These are phyloP conservation scores for Vigna mungo DNA, from an alignment of 306 rosid genomes.

Conservation along the genomic window DNA sequence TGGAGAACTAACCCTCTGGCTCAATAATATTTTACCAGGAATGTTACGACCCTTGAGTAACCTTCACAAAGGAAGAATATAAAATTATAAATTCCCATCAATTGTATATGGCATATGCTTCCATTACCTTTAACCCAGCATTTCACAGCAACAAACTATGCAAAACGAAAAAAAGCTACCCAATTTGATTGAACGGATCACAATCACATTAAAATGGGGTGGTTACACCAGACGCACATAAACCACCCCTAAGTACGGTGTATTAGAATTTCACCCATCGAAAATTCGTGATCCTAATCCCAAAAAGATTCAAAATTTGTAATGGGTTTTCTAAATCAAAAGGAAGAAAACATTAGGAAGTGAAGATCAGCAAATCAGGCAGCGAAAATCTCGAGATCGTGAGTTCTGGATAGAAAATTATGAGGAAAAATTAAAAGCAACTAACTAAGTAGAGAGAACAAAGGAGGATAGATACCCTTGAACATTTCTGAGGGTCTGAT, in stretches of 20 bases:
- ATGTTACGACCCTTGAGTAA: conserved; percentile 93
- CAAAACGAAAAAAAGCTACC: conserved; percentile 11
- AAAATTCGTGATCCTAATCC: conserved; percentile 35
- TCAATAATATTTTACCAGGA: conserved; percentile 86
- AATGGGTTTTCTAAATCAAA: conserved; percentile 36
- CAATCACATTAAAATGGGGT: conserved; percentile 36
- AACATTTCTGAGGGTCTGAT: conserved; percentile 90
- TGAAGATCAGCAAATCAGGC: conserved; percentile 39
- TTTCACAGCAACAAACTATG: conserved; percentile 44
- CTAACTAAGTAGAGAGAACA: conserved; percentile 8
- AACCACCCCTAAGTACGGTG: conserved; percentile 31
- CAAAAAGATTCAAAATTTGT: background rate
- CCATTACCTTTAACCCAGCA: conserved; percentile 31
- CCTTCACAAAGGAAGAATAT: conserved; percentile 53
- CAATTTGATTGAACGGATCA: conserved; percentile 29
- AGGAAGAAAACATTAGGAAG: conserved; percentile 14
- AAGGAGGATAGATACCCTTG: conserved; percentile 68
- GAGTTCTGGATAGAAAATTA: conserved; percentile 11
- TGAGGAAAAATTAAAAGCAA: conserved; percentile 35
- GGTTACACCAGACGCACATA: conserved; percentile 26
- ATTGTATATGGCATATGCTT: background rate
- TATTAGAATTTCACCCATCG: conserved; percentile 35
- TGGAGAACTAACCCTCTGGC: conserved; percentile 63
- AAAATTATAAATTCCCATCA: conserved; percentile 33
- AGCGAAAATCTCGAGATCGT: conserved; percentile 33